These are phyloP conservation scores for Phanerochaete sordida DNA, from an alignment of 768 basidiomycete genomes.

Conservation along the genomic window DNA sequence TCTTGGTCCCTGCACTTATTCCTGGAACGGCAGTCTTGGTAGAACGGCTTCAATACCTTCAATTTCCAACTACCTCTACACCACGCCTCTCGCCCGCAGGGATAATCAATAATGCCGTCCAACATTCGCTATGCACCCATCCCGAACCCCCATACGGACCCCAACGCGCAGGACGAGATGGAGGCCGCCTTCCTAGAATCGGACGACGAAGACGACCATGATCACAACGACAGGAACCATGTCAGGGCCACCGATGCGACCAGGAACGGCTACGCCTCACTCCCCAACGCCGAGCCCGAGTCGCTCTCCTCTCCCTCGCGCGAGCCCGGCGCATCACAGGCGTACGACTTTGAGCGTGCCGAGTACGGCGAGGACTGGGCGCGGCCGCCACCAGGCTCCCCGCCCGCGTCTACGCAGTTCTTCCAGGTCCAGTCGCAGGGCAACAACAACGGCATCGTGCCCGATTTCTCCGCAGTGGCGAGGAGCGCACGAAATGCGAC, in stretches of 20 bases:
- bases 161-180: conserved; percentile 56
- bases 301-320: not conserved
- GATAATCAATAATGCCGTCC: conserved; percentile 34
- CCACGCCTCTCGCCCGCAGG: not conserved
- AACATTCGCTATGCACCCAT: conserved; percentile 47
- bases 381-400: conserved; percentile 75
- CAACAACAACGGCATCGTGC: conserved; percentile 68
- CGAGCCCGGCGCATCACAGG: conserved; percentile 23
- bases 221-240: conserved; percentile 29
- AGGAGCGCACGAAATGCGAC: not conserved
- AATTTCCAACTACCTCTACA: not conserved
- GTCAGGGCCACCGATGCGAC: conserved; percentile 30
- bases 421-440: conserved; percentile 32
- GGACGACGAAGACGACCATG: conserved; percentile 54
- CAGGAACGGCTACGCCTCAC: conserved; percentile 27
- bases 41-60: not conserved
- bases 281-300: conserved; percentile 19
- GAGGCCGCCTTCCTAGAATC: conserved; percentile 66
- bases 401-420: conserved; percentile 49
- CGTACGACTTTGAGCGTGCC: conserved; percentile 76
- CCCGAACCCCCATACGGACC: conserved; percentile 42
- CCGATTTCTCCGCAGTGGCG: conserved; percentile 5
- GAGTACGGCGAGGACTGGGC: conserved; percentile 37
- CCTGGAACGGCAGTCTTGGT: not conserved
- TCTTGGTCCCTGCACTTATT: not conserved